Evolutionary conservation across 176 grass and related monocot genomes (phyloP), one percentile per base, ranked within the genome.

Genomic region (Rhipidocladum racemiflorum): DNA sequence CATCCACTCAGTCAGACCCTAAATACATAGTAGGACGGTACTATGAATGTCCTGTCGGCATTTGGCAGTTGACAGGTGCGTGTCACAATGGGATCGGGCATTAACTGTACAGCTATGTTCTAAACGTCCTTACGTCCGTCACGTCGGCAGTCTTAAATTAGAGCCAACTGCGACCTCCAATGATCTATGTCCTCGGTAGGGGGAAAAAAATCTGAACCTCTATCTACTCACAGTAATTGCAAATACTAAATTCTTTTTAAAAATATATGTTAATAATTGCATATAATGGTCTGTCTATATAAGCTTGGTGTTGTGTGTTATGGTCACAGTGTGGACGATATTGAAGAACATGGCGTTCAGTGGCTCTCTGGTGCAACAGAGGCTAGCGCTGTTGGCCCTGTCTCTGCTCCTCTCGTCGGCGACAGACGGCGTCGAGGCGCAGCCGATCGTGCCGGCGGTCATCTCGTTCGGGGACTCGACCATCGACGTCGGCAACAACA

Each of bases 401-500:
- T 18, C 7, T 25, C 55, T 89, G 54, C 21, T 92, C 7, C 63
- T 82, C 67, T 46, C 46, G 20, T 4, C 29, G 27, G 7, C 65
- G 45, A 9, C 14, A 5, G 2, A 21, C 65, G 53, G 20, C 55
- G 87, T 71, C 13, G 45, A 71, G 11, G 78, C 61, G 27, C 82
- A 85, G 45, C 63, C 82, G 59, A 30, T 93, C n/a, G 94, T 94
- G 38, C 82, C 91, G 54, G 94, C 94, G 27, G 55, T 94, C 8
- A 55, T 97, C 61, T 89, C 85, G 0, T 97, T 97, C 50, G 94
- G 94, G 0, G 94, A 97, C 75, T 97, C 94, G n/a, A 81, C 91
- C n/a, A 62, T 94, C 25, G 94, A 97, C 70, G 94, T 94, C 42
- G 91, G 94, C 23, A 97, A 97, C 82, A 97, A 97, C 57, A 84